These are phyloP conservation scores for Leptodermis oblonga DNA, from an alignment of 257 asterid species.

Conservation along the genomic window DNA sequence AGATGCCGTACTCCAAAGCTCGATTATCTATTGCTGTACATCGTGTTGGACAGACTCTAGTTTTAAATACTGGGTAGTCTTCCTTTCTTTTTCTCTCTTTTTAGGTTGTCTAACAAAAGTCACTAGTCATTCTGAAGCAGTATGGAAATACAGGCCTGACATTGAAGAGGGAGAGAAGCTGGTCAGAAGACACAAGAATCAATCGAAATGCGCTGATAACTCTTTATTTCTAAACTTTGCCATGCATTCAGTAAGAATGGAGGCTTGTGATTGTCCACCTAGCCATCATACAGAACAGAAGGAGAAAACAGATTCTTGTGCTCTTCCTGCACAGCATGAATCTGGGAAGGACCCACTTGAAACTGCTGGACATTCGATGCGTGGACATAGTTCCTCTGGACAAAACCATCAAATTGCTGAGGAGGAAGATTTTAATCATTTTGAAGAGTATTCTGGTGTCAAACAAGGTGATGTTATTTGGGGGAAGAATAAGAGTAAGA, in stretches of 20 bases:
- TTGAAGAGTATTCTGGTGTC: slow-evolving; percentile 28
- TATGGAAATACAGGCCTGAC: slow-evolving; percentile 66
- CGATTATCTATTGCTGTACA: slow-evolving; percentile 89
- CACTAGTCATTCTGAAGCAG: slow-evolving; percentile 25
- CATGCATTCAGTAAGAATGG: slow-evolving; percentile 99
- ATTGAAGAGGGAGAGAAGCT: slow-evolving; percentile 89
- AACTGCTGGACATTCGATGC: slow-evolving; percentile 39
- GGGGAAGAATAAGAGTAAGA: slow-evolving; percentile 60
- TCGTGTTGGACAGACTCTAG: slow-evolving; percentile 85
- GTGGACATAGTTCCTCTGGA: slow-evolving; percentile 41
- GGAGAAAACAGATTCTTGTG: slow-evolving; percentile 46
- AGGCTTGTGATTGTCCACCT: slow-evolving; percentile 99
- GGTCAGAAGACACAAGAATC: slow-evolving; percentile 64
- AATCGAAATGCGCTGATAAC: slow-evolving; percentile 77
- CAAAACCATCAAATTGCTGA: slow-evolving; percentile 35
- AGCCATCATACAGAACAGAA: slow-evolving; percentile 45
- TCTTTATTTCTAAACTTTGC: slow-evolving; percentile 91
- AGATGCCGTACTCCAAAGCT: slow-evolving; percentile 88
- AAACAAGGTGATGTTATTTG: slow-evolving; percentile 41
- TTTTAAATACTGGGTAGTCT: slow-evolving; percentile 80
- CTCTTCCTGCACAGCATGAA: slow-evolving; percentile 38
- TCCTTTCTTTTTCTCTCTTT: slow-evolving; percentile 12
- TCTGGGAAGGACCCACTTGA: slow-evolving; percentile 54
- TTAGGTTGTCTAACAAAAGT: slow-evolving; percentile 7
- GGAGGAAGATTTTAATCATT: slow-evolving; percentile 39